Evolutionary conservation across 331 rosid genomes (phyloP), one percentile per base, ranked within the genome.

Genomic region (Malus hybrid): DNA sequence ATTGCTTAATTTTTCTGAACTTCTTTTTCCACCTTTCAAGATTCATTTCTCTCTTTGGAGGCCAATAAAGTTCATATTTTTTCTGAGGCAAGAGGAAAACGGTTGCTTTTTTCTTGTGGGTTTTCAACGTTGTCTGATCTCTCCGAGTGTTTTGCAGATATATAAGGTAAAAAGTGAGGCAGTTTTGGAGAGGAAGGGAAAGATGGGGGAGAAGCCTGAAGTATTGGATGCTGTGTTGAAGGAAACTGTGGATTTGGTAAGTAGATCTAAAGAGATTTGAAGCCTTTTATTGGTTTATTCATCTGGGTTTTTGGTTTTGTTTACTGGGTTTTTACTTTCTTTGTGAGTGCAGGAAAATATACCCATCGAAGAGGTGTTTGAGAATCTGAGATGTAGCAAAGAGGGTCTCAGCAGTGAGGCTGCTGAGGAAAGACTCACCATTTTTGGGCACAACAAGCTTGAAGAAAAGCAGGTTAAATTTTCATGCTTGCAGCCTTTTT

Each of bases 211-310:
- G 57, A 92, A 95, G 77, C 78, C 98, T 46, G 87, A 90, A 84
- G 90, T 81, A 8, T 69, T 95, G 84, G 99, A 95, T 26, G 99
- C 99, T 71, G 98, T 95, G 74, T 67, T 95, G 85, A 95, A 95
- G 86, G 99, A 92, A 84, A 83, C 90, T 77, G 97, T 95, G 68
- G 99, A 95, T 92, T 92, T 95, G 97, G 99, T 95, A 92, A 72
- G 30, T 74, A 87, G 96, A 90, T 90, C 91, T 89, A 89, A 79
- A 39, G 63, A 65, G 60, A 64, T 44, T 61, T 84, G 39, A 65
- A 75, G 60, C 68, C 52, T 32, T 33, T 76, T 61, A 36, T 70
- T 58, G n/a, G 26, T 66, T 79, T 63, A 63, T 62, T 42, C 55
- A 72, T 28, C 4, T 75, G 39, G 57, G 9, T 24, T 28, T 85